phyloP scores from a whole-genome alignment of 192 early-diverging fungal genomes.

The Linnemannia hyalina region DNA sequence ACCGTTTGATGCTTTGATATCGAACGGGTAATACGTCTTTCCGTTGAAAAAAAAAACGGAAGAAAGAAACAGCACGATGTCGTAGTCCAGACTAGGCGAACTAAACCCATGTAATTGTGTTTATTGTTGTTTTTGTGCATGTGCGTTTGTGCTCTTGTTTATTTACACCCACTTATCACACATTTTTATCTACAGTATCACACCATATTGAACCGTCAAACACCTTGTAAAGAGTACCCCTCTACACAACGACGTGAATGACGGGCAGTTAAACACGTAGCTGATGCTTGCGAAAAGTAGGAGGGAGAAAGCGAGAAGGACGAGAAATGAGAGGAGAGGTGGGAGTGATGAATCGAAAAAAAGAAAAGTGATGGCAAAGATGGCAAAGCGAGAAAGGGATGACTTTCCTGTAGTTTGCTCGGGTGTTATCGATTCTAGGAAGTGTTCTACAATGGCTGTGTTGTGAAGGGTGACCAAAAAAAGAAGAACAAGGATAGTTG shows the following conservation, averaged over 20 bases:
- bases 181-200: neutral
- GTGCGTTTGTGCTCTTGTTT: constrained; percentile 5
- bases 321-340: neutral
- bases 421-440: neutral
- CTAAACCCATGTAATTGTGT: neutral
- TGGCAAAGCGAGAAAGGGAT: neutral
- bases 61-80: neutral
- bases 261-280: neutral
- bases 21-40: neutral
- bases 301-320: neutral
- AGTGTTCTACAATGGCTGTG: neutral
- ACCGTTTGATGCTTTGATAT: neutral
- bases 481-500: neutral
- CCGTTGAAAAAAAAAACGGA: neutral
- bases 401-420: neutral
- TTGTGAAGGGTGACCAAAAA: neutral
- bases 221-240: neutral
- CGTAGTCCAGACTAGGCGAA: neutral
- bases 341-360: neutral
- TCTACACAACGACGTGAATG: neutral
- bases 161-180: neutral
- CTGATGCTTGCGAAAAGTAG: neutral
- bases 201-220: neutral
- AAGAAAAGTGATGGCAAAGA: neutral
- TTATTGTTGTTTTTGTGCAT: neutral